These are phyloP conservation scores for Chaetomium sp. DNA, from an alignment of 2,329 filamentous ascomycete species.

Conservation along the genomic window DNA sequence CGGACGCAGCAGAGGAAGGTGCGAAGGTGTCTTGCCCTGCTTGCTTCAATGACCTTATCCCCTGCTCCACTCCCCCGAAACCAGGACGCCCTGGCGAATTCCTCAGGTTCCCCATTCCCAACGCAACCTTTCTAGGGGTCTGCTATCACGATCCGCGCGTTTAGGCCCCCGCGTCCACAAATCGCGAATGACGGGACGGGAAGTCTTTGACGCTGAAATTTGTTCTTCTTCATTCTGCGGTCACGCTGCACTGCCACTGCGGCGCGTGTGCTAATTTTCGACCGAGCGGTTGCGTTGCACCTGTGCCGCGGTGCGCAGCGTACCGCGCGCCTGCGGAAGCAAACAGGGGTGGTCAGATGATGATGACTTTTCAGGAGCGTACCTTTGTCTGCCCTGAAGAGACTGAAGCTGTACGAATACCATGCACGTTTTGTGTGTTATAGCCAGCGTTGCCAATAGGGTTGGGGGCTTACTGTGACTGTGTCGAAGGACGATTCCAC, in stretches of 20 bases:
- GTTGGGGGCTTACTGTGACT: background rate
- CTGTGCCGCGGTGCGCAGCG: constrained; percentile 9
- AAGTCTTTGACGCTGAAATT: too few relatives aligned
- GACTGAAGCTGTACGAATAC: background rate
- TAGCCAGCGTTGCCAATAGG: background rate
- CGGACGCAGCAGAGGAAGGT: too few relatives aligned
- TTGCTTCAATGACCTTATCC: too few relatives aligned
- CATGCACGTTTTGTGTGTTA: background rate
- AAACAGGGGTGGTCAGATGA: background rate
- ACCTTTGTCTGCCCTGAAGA: too few relatives aligned
- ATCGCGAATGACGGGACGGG: too few relatives aligned
- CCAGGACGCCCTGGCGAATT: too few relatives aligned
- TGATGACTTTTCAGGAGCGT: background rate
- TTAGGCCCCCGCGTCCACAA: too few relatives aligned
- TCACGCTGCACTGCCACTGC: constrained; percentile 13
- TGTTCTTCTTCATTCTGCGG: background rate
- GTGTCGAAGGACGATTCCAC: background rate
- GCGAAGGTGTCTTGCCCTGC: too few relatives aligned
- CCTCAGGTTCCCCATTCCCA: background rate
- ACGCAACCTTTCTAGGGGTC: background rate
- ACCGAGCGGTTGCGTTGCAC: background rate
- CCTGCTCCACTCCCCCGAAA: background rate
- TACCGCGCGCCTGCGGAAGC: background rate
- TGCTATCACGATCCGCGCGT: background rate
- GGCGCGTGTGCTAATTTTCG: background rate